Percentiles rank a stretch among this genome's conserved stretches.
These are phyloP conservation scores for Malania oleifera DNA, from an alignment of 164 flowering plant genomes.

Conservation along the genomic window DNA sequence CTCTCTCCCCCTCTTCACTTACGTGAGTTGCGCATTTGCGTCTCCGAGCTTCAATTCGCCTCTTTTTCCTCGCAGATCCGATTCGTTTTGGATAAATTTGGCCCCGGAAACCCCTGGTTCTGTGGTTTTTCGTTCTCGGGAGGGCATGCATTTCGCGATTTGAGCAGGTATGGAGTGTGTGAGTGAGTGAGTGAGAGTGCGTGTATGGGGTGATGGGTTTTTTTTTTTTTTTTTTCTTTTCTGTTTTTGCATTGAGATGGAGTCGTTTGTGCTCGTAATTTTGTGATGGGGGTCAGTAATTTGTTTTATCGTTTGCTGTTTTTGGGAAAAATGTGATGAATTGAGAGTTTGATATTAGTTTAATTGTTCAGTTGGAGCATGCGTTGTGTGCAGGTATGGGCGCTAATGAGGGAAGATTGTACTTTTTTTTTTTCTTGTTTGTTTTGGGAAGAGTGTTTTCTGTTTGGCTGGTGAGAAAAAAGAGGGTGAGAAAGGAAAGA, in stretches of 20 bases:
- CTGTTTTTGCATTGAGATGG: no score
- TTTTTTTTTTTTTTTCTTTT: no score
- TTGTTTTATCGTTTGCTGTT: no score
- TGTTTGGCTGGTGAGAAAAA: constrained; percentile 8
- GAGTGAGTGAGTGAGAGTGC: no score
- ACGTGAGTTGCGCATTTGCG: neutral
- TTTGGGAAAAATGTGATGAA: no score
- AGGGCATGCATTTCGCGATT: neutral
- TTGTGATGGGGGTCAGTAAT: no score
- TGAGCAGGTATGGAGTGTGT: no score
- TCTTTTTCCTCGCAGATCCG: constrained; percentile 2
- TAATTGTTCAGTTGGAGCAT: no score
- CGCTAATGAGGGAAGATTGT: neutral
- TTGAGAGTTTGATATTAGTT: no score
- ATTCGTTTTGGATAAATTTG: neutral
- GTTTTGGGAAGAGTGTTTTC: neutral
- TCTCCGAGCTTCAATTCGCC: neutral
- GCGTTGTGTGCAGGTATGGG: no score
- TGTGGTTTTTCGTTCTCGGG: neutral
- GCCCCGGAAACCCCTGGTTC: neutral
- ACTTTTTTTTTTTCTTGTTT: neutral
- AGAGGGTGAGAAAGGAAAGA: neutral
- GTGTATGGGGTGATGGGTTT: no score
- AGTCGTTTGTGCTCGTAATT: no score
- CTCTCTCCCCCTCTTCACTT: neutral